Conservation (phyloP, 2,329 filamentous ascomycete species). For the Diatrype stigma region DNA sequence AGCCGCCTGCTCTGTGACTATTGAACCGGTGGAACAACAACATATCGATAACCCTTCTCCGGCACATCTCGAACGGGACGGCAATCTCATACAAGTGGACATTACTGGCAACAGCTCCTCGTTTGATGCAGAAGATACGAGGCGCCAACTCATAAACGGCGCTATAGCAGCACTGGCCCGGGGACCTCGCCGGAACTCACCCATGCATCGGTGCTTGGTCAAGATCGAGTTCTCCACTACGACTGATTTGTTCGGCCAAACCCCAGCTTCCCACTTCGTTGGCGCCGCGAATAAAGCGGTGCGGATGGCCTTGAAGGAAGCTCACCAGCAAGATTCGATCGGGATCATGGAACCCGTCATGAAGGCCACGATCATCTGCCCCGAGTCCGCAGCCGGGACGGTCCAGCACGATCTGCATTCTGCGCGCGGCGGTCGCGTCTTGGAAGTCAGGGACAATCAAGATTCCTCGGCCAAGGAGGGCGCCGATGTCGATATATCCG, state of each 20-base stretch:
- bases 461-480: slow-evolving; percentile 66
- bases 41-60: slow-evolving; percentile 34
- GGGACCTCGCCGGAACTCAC: slow-evolving; percentile 75
- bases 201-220: slow-evolving; percentile 72
- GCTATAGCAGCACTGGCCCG: slow-evolving; percentile 78
- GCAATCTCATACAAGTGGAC: slow-evolving; percentile 62
- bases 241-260: slow-evolving; percentile 61
- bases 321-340: slow-evolving; percentile 50
- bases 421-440: slow-evolving; percentile 68
- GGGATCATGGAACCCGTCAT: slow-evolving; percentile 90
- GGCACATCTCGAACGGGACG: slow-evolving; percentile 54
- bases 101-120: slow-evolving; percentile 39
- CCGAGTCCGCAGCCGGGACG: slow-evolving; percentile 73
- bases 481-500: slow-evolving; percentile 59
- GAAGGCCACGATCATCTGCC: slow-evolving; percentile 80
- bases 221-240: slow-evolving; percentile 63
- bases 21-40: slow-evolving; percentile 56
- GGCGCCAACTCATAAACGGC: slow-evolving; percentile 68
- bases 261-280: slow-evolving; percentile 65
- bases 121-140: slow-evolving; percentile 47
- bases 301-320: slow-evolving; percentile 62
- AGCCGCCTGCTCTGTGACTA: slow-evolving; percentile 66
- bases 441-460: slow-evolving; percentile 62
- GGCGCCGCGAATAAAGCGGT: slow-evolving; percentile 59
- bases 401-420: slow-evolving; percentile 80